Evolutionary conservation across 768 basidiomycete species (phyloP), one percentile per base, ranked within the genome.

Genomic region (Kwoniella botswanensis): DNA sequence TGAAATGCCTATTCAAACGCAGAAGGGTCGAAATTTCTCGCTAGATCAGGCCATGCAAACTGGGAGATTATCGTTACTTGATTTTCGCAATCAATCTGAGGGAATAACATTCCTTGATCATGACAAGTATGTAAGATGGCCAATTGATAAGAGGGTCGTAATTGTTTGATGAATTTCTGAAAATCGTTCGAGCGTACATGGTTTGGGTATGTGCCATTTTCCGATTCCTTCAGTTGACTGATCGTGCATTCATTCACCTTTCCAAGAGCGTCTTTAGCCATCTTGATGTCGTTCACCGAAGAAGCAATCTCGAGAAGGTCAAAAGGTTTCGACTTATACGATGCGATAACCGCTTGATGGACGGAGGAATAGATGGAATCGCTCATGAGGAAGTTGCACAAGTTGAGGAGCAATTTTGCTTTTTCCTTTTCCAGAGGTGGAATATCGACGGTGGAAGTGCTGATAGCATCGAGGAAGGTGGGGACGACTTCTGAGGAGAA

Each of bases 381-480:
- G 46, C 63, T 50, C 24, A 53, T 18, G 21, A 42, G 26, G 63
- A 64, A 64, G 26, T 52, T 22, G 63, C 46, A 26, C 13, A 64
- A 26, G 17, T 22, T 26, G 1, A 52, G 63, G 1, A 64, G 29
- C 15, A 12, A 29, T 18, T 53, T 29, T n/a, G 63, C 63, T 10
- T 9, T n/a, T 9, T 44, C 22, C 13, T 21, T 21, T 21, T 35
- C 18, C 41, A 42, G 35, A 21, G 9, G 9, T 24, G 63, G 63
- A 46, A 53, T 35, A 1, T 24, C 12, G 24, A 24, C 13, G 17
- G 42, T 17, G 35, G 29, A 59, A 11, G 22, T 24, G n/a, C 57
- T 57, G 21, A 42, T 18, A 13, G 55, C n/a, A 53, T 67, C 65
- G 56, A 57, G 65, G 46, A 67, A 67, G 42, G 35, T 22, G 46